Evolutionary conservation across 164 flowering plant species (phyloP).

Genomic region (Protea cynaroides): DNA sequence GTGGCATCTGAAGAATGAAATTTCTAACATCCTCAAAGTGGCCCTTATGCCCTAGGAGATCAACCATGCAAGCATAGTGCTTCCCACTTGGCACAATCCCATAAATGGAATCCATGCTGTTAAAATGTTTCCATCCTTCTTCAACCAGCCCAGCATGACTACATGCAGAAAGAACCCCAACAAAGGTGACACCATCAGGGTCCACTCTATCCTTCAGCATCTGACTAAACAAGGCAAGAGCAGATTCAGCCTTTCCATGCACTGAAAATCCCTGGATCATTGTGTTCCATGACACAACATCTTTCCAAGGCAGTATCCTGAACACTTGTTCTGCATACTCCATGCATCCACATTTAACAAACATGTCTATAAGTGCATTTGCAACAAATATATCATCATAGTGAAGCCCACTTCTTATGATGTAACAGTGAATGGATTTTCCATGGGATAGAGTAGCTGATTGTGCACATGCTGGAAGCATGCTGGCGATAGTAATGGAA

Average conservation of each 20-base stretch:
- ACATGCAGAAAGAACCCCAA: slow-evolving; percentile 27
- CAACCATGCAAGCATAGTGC: slow-evolving; percentile 29
- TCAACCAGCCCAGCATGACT: slow-evolving; percentile 23
- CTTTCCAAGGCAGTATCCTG: slow-evolving; percentile 10
- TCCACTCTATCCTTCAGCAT: slow-evolving; percentile 16
- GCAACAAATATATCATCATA: slow-evolving; percentile 14
- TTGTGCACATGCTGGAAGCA: slow-evolving; percentile 29
- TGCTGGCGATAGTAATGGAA: slow-evolving; percentile 25
- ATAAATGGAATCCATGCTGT: slow-evolving; percentile 16
- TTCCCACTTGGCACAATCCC: slow-evolving; percentile 23
- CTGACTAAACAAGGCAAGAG: slow-evolving; percentile 19
- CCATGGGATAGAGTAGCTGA: slow-evolving; percentile 23
- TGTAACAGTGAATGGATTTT: slow-evolving; percentile 21
- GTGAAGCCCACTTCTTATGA: slow-evolving; percentile 16
- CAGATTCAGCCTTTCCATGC: slow-evolving; percentile 19
- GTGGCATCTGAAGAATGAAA: slow-evolving; percentile 28
- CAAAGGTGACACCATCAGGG: slow-evolving; percentile 21
- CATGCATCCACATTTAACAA: slow-evolving; percentile 21
- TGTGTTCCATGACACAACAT: slow-evolving; percentile 27
- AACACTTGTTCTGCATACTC: slow-evolving; percentile 21
- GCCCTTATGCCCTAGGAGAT: slow-evolving; percentile 23
- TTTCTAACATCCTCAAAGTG: slow-evolving; percentile 13
- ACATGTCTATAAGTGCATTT: slow-evolving; percentile 30
- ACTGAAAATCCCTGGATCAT: slow-evolving; percentile 22
- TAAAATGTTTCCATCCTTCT: slow-evolving; percentile 25